A percentile compares a stretch with the other conserved stretches of the same genome.
These are phyloP conservation scores for Otatea glauca DNA, from an alignment of 176 grass and related monocot genomes.

Conservation along the genomic window DNA sequence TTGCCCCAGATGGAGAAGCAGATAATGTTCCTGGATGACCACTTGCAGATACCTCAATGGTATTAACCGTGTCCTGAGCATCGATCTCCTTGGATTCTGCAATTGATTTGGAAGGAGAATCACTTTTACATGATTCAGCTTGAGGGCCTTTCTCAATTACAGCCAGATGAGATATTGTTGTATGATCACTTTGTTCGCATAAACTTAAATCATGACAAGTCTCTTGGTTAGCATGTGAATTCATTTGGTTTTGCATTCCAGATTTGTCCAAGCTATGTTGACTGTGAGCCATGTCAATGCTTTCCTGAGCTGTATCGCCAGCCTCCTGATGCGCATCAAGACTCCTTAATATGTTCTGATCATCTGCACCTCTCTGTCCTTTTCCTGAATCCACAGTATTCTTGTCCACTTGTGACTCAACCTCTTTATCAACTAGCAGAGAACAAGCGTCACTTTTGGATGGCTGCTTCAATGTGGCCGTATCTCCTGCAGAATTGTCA, in stretches of 20 bases:
- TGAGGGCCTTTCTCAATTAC: slow-evolving; percentile 16
- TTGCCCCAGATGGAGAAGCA: slow-evolving; percentile 33
- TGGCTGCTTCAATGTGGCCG: slow-evolving; percentile 9
- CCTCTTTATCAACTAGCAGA: slow-evolving; percentile 39
- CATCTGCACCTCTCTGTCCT: slow-evolving; percentile 34
- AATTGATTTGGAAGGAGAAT: slow-evolving; percentile 49
- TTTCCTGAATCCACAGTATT: slow-evolving; percentile 30
- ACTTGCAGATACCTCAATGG: slow-evolving; percentile 29
- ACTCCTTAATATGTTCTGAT: slow-evolving; percentile 37
- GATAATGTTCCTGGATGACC: slow-evolving; percentile 45
- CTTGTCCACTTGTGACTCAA: slow-evolving; percentile 31
- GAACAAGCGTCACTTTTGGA: slow-evolving; percentile 30
- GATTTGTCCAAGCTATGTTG: slow-evolving; percentile 31
- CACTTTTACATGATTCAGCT: slow-evolving; percentile 22
- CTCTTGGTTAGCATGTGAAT: slow-evolving; percentile 39
- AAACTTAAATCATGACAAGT: slow-evolving; percentile 35
- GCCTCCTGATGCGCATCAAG: slow-evolving; percentile 26
- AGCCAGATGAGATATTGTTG: slow-evolving; percentile 31
- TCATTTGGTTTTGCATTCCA: slow-evolving; percentile 41
- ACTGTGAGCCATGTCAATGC: slow-evolving; percentile 42
- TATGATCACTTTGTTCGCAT: slow-evolving; percentile 43
- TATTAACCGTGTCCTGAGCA: slow-evolving; percentile 36
- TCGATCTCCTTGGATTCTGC: slow-evolving; percentile 19
- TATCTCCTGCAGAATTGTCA: slow-evolving; percentile 44
- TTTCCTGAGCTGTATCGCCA: slow-evolving; percentile 39